These are phyloP conservation scores for Mitragyna speciosa DNA, from an alignment of 257 asterid species.

Conservation along the genomic window DNA sequence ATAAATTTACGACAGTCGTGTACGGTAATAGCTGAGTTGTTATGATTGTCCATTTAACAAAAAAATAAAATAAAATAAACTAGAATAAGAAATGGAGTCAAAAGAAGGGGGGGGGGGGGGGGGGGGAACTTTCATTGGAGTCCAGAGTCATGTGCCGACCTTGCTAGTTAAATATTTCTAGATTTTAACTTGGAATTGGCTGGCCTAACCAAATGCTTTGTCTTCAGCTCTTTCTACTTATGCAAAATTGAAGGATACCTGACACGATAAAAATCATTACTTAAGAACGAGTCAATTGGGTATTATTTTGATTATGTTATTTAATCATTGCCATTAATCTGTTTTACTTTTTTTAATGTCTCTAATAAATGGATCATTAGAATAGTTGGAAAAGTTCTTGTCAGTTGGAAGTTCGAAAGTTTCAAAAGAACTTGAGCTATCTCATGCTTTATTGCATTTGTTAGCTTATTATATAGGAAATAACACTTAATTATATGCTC, in stretches of 20 bases:
- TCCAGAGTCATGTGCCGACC: constrained; percentile 6
- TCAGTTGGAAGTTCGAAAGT: background rate
- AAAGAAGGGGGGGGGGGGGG: too few species aligned
- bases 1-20: background rate
- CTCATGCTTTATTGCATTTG: background rate
- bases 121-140: background rate
- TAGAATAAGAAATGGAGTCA: too few species aligned
- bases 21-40: background rate
- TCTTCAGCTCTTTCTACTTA: constrained; percentile 6
- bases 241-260: background rate
- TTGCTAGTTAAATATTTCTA: too few species aligned
- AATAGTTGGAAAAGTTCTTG: background rate
- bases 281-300: background rate
- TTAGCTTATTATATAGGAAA: background rate
- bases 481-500: background rate
- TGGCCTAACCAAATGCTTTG: constrained; percentile 7
- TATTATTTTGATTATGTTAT: background rate
- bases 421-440: background rate
- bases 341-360: background rate
- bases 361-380: background rate
- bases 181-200: background rate
- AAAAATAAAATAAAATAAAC: background rate
- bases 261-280: background rate
- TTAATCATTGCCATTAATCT: background rate
- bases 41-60: background rate